Base-by-base conservation (phyloP, 1,284 basidiomycete species). In the Puccinia sorghi region DNA sequence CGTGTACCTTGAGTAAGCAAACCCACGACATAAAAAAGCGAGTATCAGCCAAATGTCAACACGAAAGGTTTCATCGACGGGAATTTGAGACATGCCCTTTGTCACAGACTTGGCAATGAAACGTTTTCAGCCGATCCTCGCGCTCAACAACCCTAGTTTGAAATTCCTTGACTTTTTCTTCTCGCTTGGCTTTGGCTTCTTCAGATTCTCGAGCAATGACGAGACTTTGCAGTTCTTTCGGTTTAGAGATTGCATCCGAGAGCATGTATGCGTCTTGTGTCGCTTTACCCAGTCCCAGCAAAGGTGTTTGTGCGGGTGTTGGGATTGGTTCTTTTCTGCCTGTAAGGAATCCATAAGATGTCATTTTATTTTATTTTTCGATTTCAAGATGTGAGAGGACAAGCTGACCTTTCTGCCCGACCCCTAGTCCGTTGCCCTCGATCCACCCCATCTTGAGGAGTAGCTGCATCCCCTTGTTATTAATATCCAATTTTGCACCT, bases 251-350 rank as follows among this genome's bases (percentile, higher is more conserved):
- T 2, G 76, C 46, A 43, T 61, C 54, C 50, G 54, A 64, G 46
- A 79, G 67, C 69, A 79, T 79, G 48, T 79, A 79, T 20, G 67
- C 59, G 39, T 79, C 76, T 66, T 79, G 76, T 12, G 76, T 79
- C 17, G 59, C 56, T 79, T 79, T 79, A 22, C 76, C 76, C 37
- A 79, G 48, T 2, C 76, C 76, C 20, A 79, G 50, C 15, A 79
- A 46, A 61, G 67, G 67, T 13, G 76, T 79, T 64, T 71, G 76
- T 22, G 76, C 57, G 17, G 76, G 76, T 50, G 76, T 79, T 25
- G 76, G 76, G 13, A 79, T 79, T 9, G 76, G 76, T 63, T 79
- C 76, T 46, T 66, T 71, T 61, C 76, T 69, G 39, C 76, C 76
- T 74, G 27, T 59, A 64, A 37, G 43, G 7, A 70, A 70, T 39